Evolutionary conservation across 768 basidiomycete species (phyloP), one percentile per base, ranked within the genome.

Genomic region (Sistotremastrum niveocremeum): DNA sequence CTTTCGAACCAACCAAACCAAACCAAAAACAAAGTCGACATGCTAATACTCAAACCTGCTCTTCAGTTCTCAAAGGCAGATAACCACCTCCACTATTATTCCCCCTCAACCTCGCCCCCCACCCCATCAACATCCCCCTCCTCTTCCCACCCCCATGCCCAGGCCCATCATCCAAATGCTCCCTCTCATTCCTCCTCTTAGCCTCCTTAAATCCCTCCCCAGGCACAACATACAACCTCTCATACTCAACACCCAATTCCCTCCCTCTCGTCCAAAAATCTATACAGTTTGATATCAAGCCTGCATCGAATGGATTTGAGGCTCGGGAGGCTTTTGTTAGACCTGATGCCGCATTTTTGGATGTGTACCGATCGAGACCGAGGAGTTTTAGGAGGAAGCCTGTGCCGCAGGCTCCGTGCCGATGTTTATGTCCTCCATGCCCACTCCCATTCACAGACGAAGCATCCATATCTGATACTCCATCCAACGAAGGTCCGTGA

Each of bases 201-300:
- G 79, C 84, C 61, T 85, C 84, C 44, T 64, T 62, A 59, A 90
- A 89, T 8, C 90, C 91, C 58, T 91, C 90, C 3, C 68, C 51
- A 4, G 93, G 91, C 29, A 98, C 77, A 62, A 91, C 88, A 64
- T 93, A 94, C 60, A 95, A 60, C 53, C 71, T 68, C 45, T 87
- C 85, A 64, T 95, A 99, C 60, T 93, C 82, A 40, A 99, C 85
- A 2, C 87, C 88, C 29, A 94, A 65, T 62, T 88, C 85, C 49
- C 70, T 70, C 28, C 91, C 88, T 46, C 74, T 74, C 42, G 78
- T 77, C 94, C 94, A 99, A 63, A 99, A 98, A 67, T 99, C 94
- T 55, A 74, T 77, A 61, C 89, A 93, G 58, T 93, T 93, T 47
- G 70, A 68, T 12, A 74, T 63, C 10, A 83, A 40, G 2, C 93